Conservation (phyloP, 441 rosid species). For the Adansonia grandidieri region DNA sequence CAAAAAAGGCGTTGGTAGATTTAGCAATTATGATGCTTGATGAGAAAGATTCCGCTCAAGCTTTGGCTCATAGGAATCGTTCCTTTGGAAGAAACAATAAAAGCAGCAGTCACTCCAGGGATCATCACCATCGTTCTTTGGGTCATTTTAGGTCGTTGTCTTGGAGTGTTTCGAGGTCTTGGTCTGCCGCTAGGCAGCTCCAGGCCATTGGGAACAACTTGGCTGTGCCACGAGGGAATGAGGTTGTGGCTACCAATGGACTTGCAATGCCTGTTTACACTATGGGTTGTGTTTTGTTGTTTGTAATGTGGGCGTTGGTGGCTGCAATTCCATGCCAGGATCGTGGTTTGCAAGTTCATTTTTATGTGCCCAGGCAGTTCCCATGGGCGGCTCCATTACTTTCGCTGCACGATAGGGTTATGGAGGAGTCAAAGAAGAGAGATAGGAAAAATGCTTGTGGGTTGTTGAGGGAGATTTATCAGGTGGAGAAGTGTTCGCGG, state of each 20-base stretch:
- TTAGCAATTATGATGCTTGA: constrained; percentile 82
- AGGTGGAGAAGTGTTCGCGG: constrained; percentile 66
- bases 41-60: constrained; percentile 62
- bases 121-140: constrained; percentile 42
- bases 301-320: constrained; percentile 87
- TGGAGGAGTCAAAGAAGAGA: constrained; percentile 79
- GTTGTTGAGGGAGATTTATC: constrained; percentile 78
- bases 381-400: constrained; percentile 63
- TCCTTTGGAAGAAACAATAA: constrained; percentile 69
- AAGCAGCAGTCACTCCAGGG: constrained; percentile 34
- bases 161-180: constrained; percentile 89
- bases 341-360: constrained; percentile 80
- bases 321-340: constrained; percentile 95
- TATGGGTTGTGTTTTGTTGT: constrained; percentile 64
- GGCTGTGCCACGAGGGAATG: constrained; percentile 58
- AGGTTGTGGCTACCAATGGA: constrained; percentile 58
- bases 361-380: constrained; percentile 64
- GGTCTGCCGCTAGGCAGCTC: constrained; percentile 89
- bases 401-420: constrained; percentile 66
- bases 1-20: constrained; percentile 74
- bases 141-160: constrained; percentile 83
- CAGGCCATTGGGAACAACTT: constrained; percentile 79
- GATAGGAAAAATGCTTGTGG: constrained; percentile 83
- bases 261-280: constrained; percentile 67
- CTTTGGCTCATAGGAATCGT: constrained; percentile 63